Evolutionary conservation across 2,329 filamentous ascomycete species (phyloP).

Genomic region (Calonectria pseudoreteaudii): DNA sequence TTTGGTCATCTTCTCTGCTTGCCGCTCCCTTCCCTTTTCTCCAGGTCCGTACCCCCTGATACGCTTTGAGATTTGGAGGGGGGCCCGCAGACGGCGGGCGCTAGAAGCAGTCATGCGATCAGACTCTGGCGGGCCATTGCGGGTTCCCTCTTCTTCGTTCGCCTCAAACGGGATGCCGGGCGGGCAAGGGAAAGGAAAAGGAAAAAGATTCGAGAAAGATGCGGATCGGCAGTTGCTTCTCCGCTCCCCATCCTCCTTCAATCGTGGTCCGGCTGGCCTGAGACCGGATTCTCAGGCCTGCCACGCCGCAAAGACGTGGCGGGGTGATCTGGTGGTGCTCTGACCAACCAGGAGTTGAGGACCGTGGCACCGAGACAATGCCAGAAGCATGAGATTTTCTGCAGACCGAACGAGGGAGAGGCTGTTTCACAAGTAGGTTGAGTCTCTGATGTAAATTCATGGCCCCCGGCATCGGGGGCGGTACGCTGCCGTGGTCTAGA

Average conservation of each 20-base stretch:
- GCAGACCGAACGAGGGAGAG: background rate
- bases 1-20: background rate
- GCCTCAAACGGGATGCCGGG: background rate
- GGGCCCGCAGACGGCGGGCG: background rate
- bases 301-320: background rate
- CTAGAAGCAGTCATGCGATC: slow-evolving; percentile 10
- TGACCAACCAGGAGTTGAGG: background rate
- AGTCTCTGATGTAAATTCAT: background rate
- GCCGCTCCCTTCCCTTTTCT: background rate
- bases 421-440: background rate
- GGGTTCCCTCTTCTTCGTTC: background rate
- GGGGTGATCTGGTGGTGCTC: background rate
- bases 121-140: slow-evolving; percentile 1
- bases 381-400: background rate
- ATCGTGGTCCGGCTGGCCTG: background rate
- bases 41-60: background rate
- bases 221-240: background rate
- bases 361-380: background rate
- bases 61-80: background rate
- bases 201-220: background rate
- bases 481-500: background rate
- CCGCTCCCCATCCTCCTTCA: background rate
- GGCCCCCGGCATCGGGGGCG: background rate
- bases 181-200: background rate
- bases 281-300: background rate